phyloP scores from a whole-genome alignment of 495 filamentous ascomycete species.

The Parathielavia hyrcaniae region DNA sequence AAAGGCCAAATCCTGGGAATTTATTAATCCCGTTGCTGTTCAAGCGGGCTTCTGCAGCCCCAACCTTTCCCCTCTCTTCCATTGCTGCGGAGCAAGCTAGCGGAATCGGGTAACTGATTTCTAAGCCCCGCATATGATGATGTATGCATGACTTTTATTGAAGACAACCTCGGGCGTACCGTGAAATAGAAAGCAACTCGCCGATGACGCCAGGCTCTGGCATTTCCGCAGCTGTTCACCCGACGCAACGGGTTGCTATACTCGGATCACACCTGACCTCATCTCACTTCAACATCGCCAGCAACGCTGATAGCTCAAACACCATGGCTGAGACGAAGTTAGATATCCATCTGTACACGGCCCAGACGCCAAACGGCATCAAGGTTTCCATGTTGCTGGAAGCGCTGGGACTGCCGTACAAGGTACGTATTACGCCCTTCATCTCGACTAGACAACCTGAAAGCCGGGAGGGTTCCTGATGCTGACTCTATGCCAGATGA shows the following conservation, averaged over 20 bases:
- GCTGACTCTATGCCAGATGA: constrained; percentile 31
- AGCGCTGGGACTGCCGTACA: constrained; percentile 69
- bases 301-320: neutral
- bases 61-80: neutral
- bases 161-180: neutral
- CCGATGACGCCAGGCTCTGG: neutral
- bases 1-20: too few species aligned
- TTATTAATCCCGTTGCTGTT: neutral
- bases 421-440: constrained; percentile 25
- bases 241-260: constrained; percentile 12
- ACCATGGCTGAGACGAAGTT: constrained; percentile 26
- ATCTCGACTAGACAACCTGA: neutral
- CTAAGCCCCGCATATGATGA: constrained; percentile 12
- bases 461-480: neutral
- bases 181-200: neutral
- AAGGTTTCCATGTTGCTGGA: constrained; percentile 88
- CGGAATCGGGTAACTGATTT: neutral
- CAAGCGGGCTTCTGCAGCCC: neutral
- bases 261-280: constrained; percentile 15
- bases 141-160: neutral
- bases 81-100: neutral
- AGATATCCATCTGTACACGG: constrained; percentile 48
- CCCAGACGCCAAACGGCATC: constrained; percentile 64
- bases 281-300: neutral
- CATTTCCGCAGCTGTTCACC: neutral